Evolutionary conservation across 2,329 filamentous ascomycete genomes (phyloP).

Genomic region (Berkeleyomyces rouxiae): DNA sequence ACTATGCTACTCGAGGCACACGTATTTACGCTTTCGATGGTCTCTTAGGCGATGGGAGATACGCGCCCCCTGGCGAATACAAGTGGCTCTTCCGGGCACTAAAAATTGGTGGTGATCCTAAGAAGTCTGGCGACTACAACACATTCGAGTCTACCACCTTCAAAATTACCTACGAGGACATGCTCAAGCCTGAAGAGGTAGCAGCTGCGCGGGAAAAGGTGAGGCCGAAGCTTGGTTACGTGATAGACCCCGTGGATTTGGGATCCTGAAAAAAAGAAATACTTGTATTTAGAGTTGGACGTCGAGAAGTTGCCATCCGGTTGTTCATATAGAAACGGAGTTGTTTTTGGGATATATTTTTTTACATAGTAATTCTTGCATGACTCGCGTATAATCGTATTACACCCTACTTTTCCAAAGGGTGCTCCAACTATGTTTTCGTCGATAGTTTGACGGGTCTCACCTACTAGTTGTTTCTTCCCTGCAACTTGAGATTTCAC

Average conservation of each 20-base stretch:
- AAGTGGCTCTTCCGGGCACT: slow-evolving; percentile 32
- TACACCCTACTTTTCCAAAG: background rate
- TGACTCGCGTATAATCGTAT: too few relatives aligned
- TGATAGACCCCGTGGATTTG: background rate
- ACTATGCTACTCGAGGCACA: slow-evolving; percentile 17
- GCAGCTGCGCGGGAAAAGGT: background rate
- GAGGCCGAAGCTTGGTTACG: background rate
- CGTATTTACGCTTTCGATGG: slow-evolving; percentile 28
- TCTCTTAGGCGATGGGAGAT: slow-evolving; percentile 28
- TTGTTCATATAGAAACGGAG: too few relatives aligned
- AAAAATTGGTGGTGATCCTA: slow-evolving; percentile 33
- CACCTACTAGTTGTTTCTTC: too few relatives aligned
- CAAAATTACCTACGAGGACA: slow-evolving; percentile 25
- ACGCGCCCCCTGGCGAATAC: slow-evolving; percentile 33
- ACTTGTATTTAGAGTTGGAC: too few relatives aligned
- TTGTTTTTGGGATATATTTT: too few relatives aligned
- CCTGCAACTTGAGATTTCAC: background rate
- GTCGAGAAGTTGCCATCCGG: too few relatives aligned
- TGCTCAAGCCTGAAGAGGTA: background rate
- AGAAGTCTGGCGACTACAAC: slow-evolving; percentile 31
- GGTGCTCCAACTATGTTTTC: too few relatives aligned
- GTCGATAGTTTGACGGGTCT: too few relatives aligned
- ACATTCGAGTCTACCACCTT: slow-evolving; percentile 26
- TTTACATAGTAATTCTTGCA: too few relatives aligned
- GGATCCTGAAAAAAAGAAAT: background rate